Evolutionary conservation across 352 stramenopile species (phyloP).

Genomic region (Phytopythium chamaehyphon): DNA sequence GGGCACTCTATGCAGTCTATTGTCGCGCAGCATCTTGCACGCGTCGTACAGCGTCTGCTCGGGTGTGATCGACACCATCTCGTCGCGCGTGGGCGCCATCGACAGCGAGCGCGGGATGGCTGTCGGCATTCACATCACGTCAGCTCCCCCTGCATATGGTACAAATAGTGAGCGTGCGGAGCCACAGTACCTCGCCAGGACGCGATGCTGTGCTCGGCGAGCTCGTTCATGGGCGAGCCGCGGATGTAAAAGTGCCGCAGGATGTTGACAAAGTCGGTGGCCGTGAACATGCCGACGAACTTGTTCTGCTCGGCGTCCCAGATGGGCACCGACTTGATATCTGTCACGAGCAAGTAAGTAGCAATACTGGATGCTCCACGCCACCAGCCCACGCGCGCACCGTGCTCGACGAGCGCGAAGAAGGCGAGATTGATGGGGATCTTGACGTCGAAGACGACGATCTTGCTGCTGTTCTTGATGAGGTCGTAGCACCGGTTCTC

Average conservation of each 20-base stretch:
- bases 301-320: constrained; percentile 94
- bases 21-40: constrained; percentile 82
- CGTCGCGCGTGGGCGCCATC: constrained; percentile 49
- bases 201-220: constrained; percentile 83
- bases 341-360: constrained; percentile 32
- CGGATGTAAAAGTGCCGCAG: constrained; percentile 92
- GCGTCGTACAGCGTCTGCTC: constrained; percentile 90
- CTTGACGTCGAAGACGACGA: constrained; percentile 98
- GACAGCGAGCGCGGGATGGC: constrained; percentile 85
- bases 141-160: neutral
- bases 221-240: constrained; percentile 86
- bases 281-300: constrained; percentile 97
- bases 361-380: neutral
- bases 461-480: constrained; percentile 95
- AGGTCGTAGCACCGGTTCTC: constrained; percentile 93
- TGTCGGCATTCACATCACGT: constrained; percentile 23
- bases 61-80: constrained; percentile 81
- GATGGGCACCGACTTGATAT: constrained; percentile 97
- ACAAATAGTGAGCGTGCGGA: no score
- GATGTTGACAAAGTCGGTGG: constrained; percentile 98
- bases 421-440: constrained; percentile 99
- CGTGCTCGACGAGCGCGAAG: constrained; percentile 98
- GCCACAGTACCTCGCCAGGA: constrained; percentile 65
- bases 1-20: constrained; percentile 92
- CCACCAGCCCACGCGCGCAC: constrained; percentile 27